Evolutionary conservation across 2,329 filamentous ascomycete species (phyloP).

Genomic region (Sarocladium oryzae): DNA sequence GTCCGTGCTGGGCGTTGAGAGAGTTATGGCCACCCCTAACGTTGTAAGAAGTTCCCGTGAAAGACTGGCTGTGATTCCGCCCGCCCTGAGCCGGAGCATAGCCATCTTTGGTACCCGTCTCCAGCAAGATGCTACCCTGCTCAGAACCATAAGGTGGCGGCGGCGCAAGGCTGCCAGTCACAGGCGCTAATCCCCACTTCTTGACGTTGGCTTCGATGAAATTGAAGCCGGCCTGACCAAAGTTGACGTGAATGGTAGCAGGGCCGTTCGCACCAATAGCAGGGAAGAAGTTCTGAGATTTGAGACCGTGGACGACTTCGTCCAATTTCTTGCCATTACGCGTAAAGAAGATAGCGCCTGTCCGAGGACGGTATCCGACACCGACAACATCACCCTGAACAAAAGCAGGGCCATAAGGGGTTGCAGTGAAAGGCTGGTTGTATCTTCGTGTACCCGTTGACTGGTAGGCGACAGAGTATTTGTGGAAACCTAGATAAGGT

Average conservation of each 20-base stretch:
- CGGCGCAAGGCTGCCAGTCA: conserved; percentile 89
- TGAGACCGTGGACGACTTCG: conserved; percentile 86
- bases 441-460: conserved; percentile 81
- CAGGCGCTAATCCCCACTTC: conserved; percentile 96
- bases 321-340: conserved; percentile 97
- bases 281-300: conserved; percentile 94
- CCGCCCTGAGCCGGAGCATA: conserved; percentile 35
- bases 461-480: conserved; percentile 84
- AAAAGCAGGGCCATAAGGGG: conserved; percentile 73
- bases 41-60: conserved; percentile 28
- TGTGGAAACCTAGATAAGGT: conserved; percentile 64
- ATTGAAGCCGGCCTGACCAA: conserved; percentile 95
- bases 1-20: conserved; percentile 58
- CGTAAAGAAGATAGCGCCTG: conserved; percentile 94
- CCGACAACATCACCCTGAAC: conserved; percentile 95
- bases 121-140: conserved; percentile 90
- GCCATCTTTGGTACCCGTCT: conserved; percentile 66
- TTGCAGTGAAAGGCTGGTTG: conserved; percentile 83
- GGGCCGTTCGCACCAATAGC: conserved; percentile 95
- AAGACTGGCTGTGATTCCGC: conserved; percentile 41
- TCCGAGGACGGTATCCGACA: conserved; percentile 89
- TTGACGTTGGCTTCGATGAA: conserved; percentile 99
- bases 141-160: conserved; percentile 96
- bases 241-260: conserved; percentile 89
- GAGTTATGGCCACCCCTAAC: conserved; percentile 32